Base-by-base conservation (phyloP, 495 filamentous ascomycete species). In the Parathielavia appendiculata region DNA sequence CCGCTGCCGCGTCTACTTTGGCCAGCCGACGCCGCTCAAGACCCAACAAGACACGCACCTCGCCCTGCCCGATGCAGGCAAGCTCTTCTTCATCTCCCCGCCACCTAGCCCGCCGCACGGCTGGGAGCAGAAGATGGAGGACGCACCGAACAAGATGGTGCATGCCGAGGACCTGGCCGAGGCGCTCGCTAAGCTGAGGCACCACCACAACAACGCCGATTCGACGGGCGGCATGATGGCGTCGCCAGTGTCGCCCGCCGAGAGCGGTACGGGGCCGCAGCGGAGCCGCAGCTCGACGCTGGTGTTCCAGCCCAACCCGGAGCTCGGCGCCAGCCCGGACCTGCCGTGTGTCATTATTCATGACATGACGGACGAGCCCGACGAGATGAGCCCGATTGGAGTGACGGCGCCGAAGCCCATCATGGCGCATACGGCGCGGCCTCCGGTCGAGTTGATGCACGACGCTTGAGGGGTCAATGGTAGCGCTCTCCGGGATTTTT, bases 51-150 rank as follows among this genome's bases (percentile, higher is more conserved):
- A 85, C 59, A 82, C 82, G 55, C 87, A 92, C 59, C 81, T 98
- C 7, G 79, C 86, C 39, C 85, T 91, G 1, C 93, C 93, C 14
- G 89, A 95, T 61, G 76, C 85, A 44, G 84, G 89, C 63, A 97
- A 96, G 76, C 81, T 96, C 38, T 96, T 97, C 81, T 97, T 98
- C 76, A 97, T 98, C 76, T 89, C 84, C 56, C 93, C 93, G 36
- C 93, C 93, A 11, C 95, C 93, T 1, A 85, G 79, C 58, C 93
- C 93, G 50, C 93, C 93, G 3, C 87, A 90, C 67, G 93, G 92
- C 39, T 98, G 93, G 93, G 88, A 92, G 72, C 81, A 91, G 76
- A 83, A 83, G 65, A 76, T 89, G 48, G 93, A 98, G 75, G 91
- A 88, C 23, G 88, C 92, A 4, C 93, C 93, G 34, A 98, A 98